phyloP scores from a whole-genome alignment of 1,284 basidiomycete genomes.

The Malassezia furfur region DNA sequence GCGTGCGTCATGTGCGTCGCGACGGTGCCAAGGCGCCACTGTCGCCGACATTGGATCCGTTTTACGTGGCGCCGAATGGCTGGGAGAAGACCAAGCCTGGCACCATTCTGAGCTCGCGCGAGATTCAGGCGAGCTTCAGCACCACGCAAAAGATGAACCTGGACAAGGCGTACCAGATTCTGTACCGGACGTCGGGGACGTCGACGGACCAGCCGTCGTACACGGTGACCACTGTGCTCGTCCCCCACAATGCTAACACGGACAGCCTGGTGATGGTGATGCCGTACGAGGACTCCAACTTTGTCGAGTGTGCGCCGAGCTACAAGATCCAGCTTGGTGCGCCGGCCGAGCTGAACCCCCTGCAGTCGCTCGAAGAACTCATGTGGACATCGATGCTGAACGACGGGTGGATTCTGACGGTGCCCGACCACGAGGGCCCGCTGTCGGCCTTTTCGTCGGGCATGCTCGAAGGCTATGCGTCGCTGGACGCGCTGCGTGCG shows the following conservation, averaged over 20 bases:
- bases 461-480: conserved; percentile 27
- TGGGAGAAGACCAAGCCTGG: conserved; percentile 16
- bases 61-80: conserved; percentile 10
- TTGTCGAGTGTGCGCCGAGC: conserved; percentile 12
- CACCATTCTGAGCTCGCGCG: conserved; percentile 6
- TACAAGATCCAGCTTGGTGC: conserved; percentile 16
- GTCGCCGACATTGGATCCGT: conserved; percentile 9
- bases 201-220: not conserved
- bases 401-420: conserved; percentile 35
- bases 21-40: not conserved
- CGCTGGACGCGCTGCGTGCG: conserved; percentile 30
- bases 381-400: conserved; percentile 16
- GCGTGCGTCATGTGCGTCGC: not conserved
- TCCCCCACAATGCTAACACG: conserved; percentile 8
- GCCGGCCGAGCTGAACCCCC: conserved; percentile 3
- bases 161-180: conserved; percentile 24
- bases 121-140: conserved; percentile 16
- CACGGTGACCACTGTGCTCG: conserved; percentile 12
- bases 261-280: conserved; percentile 15
- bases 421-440: conserved; percentile 34
- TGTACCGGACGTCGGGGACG: conserved; percentile 23
- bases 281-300: conserved; percentile 17
- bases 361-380: conserved; percentile 15
- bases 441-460: conserved; percentile 29
- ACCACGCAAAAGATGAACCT: conserved; percentile 20